Percentiles rank a stretch among this genome's conserved stretches.
Conservation (phyloP, 2,329 filamentous ascomycete species). For the Teratosphaeria epicoccoides region DNA sequence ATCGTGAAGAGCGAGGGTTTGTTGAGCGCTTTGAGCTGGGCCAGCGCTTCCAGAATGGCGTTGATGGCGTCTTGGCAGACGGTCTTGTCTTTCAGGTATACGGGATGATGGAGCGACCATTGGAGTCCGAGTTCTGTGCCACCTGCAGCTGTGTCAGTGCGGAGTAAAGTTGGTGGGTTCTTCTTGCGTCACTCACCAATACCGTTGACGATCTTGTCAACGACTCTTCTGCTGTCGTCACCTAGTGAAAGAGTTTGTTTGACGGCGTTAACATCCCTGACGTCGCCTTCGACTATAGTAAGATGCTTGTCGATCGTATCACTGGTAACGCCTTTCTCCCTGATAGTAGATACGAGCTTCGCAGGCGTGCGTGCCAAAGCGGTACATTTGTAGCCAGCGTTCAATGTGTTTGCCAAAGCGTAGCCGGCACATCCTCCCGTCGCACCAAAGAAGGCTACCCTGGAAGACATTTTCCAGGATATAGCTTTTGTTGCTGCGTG, state of each 20-base stretch:
- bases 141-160: neutral
- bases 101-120: constrained; percentile 16
- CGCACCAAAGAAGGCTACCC: constrained; percentile 43
- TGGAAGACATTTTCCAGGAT: neutral
- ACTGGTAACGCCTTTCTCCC: constrained; percentile 29
- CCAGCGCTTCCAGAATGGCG: constrained; percentile 24
- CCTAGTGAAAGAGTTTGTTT: constrained; percentile 27
- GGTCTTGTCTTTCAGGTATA: constrained; percentile 25
- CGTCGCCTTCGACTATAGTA: constrained; percentile 39
- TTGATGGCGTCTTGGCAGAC: constrained; percentile 27
- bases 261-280: constrained; percentile 33
- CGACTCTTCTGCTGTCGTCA: constrained; percentile 16
- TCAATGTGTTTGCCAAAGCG: constrained; percentile 35
- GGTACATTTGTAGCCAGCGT: constrained; percentile 34
- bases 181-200: constrained; percentile 29
- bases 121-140: constrained; percentile 21
- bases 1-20: constrained; percentile 26
- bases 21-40: constrained; percentile 8
- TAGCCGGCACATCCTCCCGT: constrained; percentile 39
- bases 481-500: neutral
- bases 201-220: constrained; percentile 38
- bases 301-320: constrained; percentile 30
- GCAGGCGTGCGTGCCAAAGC: constrained; percentile 41
- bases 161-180: neutral
- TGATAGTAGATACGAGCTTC: constrained; percentile 38